Evolutionary conservation across 257 asterid species (phyloP), one percentile per base, ranked within the genome.

Genomic region (Nicotiana benthamiana): DNA sequence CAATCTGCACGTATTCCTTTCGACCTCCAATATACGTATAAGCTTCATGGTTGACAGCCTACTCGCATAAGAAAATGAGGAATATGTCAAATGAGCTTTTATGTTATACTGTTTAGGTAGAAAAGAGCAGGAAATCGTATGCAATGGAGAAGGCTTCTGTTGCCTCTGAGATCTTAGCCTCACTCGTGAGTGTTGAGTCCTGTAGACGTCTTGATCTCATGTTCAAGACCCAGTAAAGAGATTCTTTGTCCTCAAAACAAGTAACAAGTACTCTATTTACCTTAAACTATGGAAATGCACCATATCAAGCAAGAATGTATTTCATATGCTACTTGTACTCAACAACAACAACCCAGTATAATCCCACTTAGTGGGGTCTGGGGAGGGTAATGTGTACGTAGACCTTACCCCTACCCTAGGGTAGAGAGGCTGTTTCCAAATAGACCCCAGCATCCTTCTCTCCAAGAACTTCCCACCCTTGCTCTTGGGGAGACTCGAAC

Each of bases 41-140:
- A 80, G 97, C 99, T 92, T 96, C 99, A 80, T 63, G 83, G 77
- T 84, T 90, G 83, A 90, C 97, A 32, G 95, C 97, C 99, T 96
- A 85, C 77, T 79, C 83, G 84, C 81, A 62, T 77, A 70, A 67
- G 75, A 80, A 76, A 82, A 26, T 18, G 9, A 48, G 43, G 40
- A 24, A 79, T 54, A 76, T 66, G 62, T 32, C 80, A 48, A 24
- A 74, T 11, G 51, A 65, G 16, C 16, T 32, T 0, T 3, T 9
- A 6, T 15, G 17, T 28, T 22, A 32, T 32, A 32, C 9, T 48
- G 17, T 5, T 3, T 10, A 17, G 18, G 51, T 48, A 15, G 43
- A 26, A 74, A 74, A 74, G 60, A 24, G 43, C 61, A 48, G 43
- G 40, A 74, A 74, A 24, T 48, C 27, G 9, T 13, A 74, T 74